Evolutionary conservation across 768 basidiomycete genomes (phyloP), one percentile per base, ranked within the genome.

Genomic region (Pleurotus tuoliensis): DNA sequence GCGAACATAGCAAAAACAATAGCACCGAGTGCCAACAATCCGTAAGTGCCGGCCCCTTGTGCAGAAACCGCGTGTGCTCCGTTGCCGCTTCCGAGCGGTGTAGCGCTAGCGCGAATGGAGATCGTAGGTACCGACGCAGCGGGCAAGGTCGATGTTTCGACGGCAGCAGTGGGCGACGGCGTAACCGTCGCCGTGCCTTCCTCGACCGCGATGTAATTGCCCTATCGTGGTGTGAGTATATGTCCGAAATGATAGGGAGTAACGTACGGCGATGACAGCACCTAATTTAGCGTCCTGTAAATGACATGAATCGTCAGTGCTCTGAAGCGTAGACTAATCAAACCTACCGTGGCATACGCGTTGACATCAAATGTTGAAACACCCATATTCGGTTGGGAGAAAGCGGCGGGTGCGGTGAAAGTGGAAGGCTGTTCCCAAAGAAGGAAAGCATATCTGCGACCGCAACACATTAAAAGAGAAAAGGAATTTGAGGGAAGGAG

Each of bases 201-300:
- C 69, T 90, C 82, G 61, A 90, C 91, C 4, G 78, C 80, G 63
- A 91, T 80, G 73, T 91, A 92, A 59, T 75, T 86, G 46, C 74
- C 86, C 86, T 87, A 34, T 34, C 30, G 20, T 37, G 3, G 9
- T 66, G 61, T 20, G 47, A 20, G n/a, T 25, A 45, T 25, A 30
- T 34, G 4, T 44, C 11, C 1, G 11, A 39, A 16, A 27, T n/a
- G 18, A 48, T 39, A 52, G 30, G 30, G 30, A 9, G 30, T 25
- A 24, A 63, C 69, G 37, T 58, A 85, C 89, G 24, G 85, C 88
- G 45, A 89, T 71, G 48, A 88, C 69, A 27, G 71, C 62, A 27
- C 87, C 87, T 5, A 92, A 72, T 37, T 78, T 77, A 58, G 80
- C 78, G 34, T 68, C 68, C 81, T 87, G 60, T 41, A 52, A 25